Conservation (phyloP, 441 rosid genomes). For the Gossypium gossypioides region DNA sequence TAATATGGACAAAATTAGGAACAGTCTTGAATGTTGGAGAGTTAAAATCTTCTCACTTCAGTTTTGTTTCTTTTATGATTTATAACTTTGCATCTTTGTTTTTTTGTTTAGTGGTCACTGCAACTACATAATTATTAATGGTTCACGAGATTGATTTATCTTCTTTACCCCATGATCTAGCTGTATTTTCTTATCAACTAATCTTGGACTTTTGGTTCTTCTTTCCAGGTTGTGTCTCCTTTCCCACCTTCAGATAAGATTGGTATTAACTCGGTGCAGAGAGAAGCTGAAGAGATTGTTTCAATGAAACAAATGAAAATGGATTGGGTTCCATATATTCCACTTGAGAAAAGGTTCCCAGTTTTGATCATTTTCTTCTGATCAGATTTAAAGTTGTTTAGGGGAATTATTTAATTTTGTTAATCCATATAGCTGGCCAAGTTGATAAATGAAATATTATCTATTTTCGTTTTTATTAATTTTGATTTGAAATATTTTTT, state of each 20-base stretch:
- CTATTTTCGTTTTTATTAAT: background rate
- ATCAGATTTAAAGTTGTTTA: background rate
- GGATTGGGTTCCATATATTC: slow-evolving; percentile 96
- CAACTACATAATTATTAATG: background rate
- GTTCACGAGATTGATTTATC: background rate
- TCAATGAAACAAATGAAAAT: slow-evolving; percentile 95
- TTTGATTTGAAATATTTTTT: background rate
- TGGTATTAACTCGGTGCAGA: slow-evolving; percentile 87
- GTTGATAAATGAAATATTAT: background rate
- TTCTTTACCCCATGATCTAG: background rate
- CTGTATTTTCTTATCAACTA: background rate
- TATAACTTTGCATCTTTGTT: background rate
- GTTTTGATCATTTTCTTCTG: background rate
- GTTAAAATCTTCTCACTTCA: background rate
- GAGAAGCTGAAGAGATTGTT: slow-evolving; percentile 81
- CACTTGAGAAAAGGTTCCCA: slow-evolving; percentile 62
- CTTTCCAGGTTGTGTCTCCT: slow-evolving; percentile 64
- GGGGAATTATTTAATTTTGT: background rate
- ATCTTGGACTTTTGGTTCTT: too few species aligned
- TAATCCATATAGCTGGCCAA: background rate
- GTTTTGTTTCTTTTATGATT: background rate
- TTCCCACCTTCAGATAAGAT: slow-evolving; percentile 94
- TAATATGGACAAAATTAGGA: background rate
- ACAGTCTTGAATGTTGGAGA: background rate
- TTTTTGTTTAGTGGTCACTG: background rate